These are phyloP conservation scores for Chaetomidium leptoderma DNA, from an alignment of 495 filamentous ascomycete genomes.

Conservation along the genomic window DNA sequence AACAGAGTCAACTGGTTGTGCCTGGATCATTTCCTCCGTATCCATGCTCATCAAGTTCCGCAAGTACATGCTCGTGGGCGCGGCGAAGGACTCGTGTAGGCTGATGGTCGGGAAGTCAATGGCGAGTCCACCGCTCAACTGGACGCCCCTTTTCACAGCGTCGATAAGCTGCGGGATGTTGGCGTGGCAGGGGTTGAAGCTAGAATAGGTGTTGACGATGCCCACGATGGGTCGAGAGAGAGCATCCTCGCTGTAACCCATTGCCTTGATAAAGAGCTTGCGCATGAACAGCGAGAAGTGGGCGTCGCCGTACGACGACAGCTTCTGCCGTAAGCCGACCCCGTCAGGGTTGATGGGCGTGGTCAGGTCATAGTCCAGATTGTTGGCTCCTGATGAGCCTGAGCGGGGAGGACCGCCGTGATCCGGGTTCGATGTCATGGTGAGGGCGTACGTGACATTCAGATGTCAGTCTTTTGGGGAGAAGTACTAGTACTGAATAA, in stretches of 20 bases:
- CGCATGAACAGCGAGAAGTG: conserved; percentile 67
- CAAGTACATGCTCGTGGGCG: conserved; percentile 65
- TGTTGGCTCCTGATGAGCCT: neutral
- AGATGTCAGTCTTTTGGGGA: too few species aligned
- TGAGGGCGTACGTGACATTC: neutral
- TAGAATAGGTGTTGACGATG: conserved; percentile 62
- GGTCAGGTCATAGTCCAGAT: conserved; percentile 52
- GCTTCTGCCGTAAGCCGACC: conserved; percentile 53
- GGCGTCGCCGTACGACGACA: conserved; percentile 64
- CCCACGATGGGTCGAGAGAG: conserved; percentile 62
- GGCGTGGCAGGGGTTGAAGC: conserved; percentile 65
- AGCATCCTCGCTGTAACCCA: conserved; percentile 63
- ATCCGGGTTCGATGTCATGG: neutral
- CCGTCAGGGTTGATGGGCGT: conserved; percentile 42
- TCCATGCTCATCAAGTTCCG: conserved; percentile 70
- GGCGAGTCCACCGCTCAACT: conserved; percentile 56
- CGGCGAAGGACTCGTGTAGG: conserved; percentile 58
- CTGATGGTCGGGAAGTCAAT: conserved; percentile 67
- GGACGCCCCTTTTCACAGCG: conserved; percentile 58
- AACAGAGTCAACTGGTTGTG: conserved; percentile 60
- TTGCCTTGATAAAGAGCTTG: conserved; percentile 66
- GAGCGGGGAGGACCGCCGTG: neutral
- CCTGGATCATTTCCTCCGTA: conserved; percentile 65
- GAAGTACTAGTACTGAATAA: too few species aligned
- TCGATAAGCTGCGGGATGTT: conserved; percentile 65